Evolutionary conservation across 2,329 filamentous ascomycete species (phyloP).

Genomic region (Penicillium corylophilum): DNA sequence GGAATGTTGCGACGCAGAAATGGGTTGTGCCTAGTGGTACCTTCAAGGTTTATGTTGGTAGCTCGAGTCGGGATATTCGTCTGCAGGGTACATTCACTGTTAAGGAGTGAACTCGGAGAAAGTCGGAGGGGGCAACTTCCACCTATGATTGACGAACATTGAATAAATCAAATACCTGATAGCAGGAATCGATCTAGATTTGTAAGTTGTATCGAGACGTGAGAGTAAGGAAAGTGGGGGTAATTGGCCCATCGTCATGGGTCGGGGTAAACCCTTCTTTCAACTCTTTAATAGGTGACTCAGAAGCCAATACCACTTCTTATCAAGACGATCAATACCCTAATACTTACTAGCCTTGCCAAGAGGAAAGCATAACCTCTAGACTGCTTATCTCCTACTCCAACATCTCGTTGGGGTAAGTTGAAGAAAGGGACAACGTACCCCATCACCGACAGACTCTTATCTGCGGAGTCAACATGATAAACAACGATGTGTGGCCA

Average conservation of each 20-base stretch:
- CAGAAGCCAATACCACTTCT: not conserved
- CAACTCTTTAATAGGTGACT: not conserved
- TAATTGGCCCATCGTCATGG: not conserved
- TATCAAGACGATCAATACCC: not conserved
- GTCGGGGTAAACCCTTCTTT: not conserved
- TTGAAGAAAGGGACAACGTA: not conserved
- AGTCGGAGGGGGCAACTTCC: too few species aligned
- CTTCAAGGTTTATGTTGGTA: slow-evolving; percentile 25
- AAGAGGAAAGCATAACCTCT: not conserved
- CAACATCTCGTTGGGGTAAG: not conserved
- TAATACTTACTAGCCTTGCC: not conserved
- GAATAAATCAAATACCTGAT: too few species aligned
- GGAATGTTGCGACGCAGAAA: slow-evolving; percentile 33
- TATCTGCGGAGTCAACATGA: not conserved
- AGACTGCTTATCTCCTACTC: not conserved
- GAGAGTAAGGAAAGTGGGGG: not conserved
- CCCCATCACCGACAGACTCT: not conserved
- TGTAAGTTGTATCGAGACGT: too few species aligned
- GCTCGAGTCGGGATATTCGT: slow-evolving; percentile 22
- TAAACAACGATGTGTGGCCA: not conserved
- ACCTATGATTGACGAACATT: too few species aligned
- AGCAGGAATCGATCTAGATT: too few species aligned
- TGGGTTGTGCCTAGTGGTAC: slow-evolving; percentile 31
- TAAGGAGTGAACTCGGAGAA: not conserved
- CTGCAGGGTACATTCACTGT: slow-evolving; percentile 6